Conservation (phyloP, 306 rosid genomes). For the Mimosa bimucronata region DNA sequence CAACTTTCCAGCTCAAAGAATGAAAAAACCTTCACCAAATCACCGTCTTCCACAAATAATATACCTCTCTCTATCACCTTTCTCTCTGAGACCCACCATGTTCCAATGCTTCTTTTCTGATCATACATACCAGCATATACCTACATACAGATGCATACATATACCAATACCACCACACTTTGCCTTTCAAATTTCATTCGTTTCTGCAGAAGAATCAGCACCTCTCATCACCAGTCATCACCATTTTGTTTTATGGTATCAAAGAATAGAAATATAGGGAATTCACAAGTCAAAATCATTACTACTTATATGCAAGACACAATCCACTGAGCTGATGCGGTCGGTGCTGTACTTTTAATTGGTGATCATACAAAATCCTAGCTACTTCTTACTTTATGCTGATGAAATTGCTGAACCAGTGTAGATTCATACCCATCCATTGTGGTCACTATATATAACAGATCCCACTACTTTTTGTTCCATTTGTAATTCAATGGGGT, state of each 20-base stretch:
- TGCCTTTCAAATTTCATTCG: background rate
- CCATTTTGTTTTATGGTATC: background rate
- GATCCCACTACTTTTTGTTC: too few relatives aligned
- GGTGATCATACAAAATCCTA: background rate
- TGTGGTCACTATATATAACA: background rate
- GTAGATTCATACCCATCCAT: background rate
- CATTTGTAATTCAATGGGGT: too few relatives aligned
- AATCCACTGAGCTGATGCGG: background rate
- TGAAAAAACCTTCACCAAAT: background rate
- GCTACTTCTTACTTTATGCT: background rate
- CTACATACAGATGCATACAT: background rate
- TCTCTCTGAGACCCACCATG: background rate
- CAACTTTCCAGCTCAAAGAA: conserved; percentile 9
- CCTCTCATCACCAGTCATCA: background rate
- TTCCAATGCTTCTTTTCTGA: background rate
- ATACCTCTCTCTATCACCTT: background rate
- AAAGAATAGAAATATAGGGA: background rate
- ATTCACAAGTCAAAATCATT: conserved; percentile 29
- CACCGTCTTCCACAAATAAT: background rate
- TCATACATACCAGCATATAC: background rate
- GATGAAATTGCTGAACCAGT: background rate
- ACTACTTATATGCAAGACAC: conserved; percentile 17
- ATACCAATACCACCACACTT: background rate
- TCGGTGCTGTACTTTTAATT: conserved; percentile 17
- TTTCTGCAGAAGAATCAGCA: conserved; percentile 11